Percentiles rank a stretch among this genome's conserved stretches.
Conservation (phyloP, 2,329 filamentous ascomycete genomes). For the Alternaria incomplexa region DNA sequence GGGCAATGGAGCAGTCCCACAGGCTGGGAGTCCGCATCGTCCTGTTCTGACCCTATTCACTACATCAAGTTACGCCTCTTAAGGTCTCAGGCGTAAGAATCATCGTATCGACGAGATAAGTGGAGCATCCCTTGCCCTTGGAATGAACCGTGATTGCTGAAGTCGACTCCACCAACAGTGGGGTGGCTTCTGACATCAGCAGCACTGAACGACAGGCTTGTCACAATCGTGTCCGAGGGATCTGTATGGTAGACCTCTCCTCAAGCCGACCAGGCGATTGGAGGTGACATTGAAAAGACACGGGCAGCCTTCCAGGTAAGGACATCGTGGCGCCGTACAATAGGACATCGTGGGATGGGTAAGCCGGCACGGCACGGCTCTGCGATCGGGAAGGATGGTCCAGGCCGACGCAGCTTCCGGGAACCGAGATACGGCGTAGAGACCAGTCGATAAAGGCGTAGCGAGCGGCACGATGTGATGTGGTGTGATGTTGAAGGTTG, state of each 20-base stretch:
- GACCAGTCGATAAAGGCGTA: background rate
- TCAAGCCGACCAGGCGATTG: too few species aligned
- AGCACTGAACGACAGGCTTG: background rate
- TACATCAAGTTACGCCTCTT: background rate
- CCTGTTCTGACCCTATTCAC: background rate
- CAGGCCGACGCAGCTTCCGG: background rate
- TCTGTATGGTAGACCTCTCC: too few species aligned
- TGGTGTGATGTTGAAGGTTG: background rate
- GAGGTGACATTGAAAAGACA: background rate
- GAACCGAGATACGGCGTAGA: background rate
- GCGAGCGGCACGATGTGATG: background rate
- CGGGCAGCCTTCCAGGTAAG: background rate
- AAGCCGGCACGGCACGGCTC: background rate
- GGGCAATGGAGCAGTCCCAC: background rate
- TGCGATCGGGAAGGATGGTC: background rate
- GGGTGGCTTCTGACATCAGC: background rate
- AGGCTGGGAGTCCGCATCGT: background rate
- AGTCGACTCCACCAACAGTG: background rate
- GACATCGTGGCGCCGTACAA: background rate
- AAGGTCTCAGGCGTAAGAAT: background rate
- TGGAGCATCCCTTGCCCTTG: background rate
- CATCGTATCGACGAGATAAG: background rate
- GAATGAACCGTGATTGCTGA: background rate
- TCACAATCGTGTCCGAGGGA: background rate
- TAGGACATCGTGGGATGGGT: background rate